Base-by-base conservation (phyloP, 805 yeast species). In the Starmerella stellata region DNA sequence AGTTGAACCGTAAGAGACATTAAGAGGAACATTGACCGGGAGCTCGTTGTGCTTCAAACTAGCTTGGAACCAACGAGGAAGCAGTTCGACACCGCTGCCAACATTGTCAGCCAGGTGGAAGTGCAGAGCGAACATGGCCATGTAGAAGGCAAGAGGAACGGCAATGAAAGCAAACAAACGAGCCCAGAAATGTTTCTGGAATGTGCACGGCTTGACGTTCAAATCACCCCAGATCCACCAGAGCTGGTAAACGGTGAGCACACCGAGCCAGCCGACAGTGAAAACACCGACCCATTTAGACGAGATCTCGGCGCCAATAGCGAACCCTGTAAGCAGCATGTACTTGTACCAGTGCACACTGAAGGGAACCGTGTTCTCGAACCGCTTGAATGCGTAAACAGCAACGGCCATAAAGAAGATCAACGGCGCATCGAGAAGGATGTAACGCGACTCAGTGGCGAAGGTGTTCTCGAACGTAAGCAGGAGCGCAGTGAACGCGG, bases 221-320 rank as follows among this genome's bases (percentile, higher is more conserved):
- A 78, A 54, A 55, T 87, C 95, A 13, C 90, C 92, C 29, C 77
- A 53, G 11, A 70, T 50, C 43, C 56, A 54, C 94, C 94, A 83
- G 34, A 76, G 55, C 43, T 73, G 72, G 41, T 63, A 60, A 1
- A 66, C 38, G 2, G 68, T 58, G 35, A 72, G 50, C 0, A 60
- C 4, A 2, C 73, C 67, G 11, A 78, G 58, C 92, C 92, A 82
- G 0, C 57, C 57, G 40, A 72, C 57, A 0, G 87, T 76, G 50
- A 72, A 70, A 18, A 74, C 37, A 0, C 93, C 95, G 4, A 77
- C 67, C 66, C 74, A 70, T 52, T 80, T 79, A 3, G 78, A 67
- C 5, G 83, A 68, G 1, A 73, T 55, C 1, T 74, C 56, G 34
- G 64, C 67, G 14, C 70, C 93, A 48, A 69, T 61, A 3, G 60